Evolutionary conservation across 2,329 filamentous ascomycete species (phyloP).

Genomic region (Cryoendolithus antarcticus): DNA sequence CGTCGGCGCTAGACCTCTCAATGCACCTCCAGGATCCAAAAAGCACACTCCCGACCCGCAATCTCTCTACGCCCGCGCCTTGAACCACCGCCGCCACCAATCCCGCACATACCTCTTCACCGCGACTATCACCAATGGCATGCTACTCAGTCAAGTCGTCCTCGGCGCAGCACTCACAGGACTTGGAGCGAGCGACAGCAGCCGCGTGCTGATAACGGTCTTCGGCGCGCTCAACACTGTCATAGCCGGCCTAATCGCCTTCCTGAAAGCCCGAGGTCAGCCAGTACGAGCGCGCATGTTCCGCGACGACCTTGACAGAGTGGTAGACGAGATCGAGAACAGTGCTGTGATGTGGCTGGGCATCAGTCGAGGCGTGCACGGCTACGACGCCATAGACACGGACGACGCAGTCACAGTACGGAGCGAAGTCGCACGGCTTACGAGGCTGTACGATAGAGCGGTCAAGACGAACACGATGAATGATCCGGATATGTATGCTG

Average conservation of each 20-base stretch:
- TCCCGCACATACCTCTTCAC: conserved; percentile 25
- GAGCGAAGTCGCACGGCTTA: conserved; percentile 23
- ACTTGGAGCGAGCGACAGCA: conserved; percentile 24
- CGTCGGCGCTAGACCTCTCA: conserved; percentile 23
- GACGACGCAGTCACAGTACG: conserved; percentile 32
- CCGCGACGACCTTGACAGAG: conserved; percentile 28
- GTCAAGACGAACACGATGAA: conserved; percentile 27
- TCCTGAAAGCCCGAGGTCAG: conserved; percentile 28
- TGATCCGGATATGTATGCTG: conserved; percentile 28
- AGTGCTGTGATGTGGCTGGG: conserved; percentile 32
- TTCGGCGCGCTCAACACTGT: conserved; percentile 30
- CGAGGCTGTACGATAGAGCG: conserved; percentile 27
- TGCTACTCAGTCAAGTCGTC: conserved; percentile 28
- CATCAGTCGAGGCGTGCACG: conserved; percentile 29
- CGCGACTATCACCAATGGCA: conserved; percentile 25
- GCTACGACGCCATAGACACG: conserved; percentile 34
- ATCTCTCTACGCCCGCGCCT: conserved; percentile 26
- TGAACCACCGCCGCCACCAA: conserved; percentile 20
- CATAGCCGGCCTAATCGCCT: conserved; percentile 29
- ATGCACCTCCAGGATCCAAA: conserved; percentile 11
- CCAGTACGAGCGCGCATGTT: conserved; percentile 30
- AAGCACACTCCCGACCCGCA: conserved; percentile 16
- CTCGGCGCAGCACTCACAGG: conserved; percentile 29
- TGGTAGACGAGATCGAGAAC: conserved; percentile 31
- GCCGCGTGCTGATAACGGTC: conserved; percentile 26